Base-by-base conservation (phyloP, 2,329 filamentous ascomycete genomes). In the Sporothrix euskadiensis region DNA sequence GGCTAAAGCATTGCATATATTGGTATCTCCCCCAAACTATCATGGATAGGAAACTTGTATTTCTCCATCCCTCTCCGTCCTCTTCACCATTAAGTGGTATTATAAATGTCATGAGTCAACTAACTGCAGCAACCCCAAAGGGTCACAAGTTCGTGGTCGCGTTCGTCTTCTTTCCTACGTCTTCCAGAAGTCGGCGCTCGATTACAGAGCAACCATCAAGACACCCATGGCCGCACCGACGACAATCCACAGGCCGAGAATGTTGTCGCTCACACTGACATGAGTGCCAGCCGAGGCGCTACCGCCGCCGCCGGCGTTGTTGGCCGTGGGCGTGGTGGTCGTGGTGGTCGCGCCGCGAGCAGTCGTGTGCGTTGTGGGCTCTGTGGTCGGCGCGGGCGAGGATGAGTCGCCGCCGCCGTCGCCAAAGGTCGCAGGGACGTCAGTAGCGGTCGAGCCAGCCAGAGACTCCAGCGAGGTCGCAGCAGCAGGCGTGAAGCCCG, bases 391-490 rank as follows among this genome's bases (percentile, higher is more conserved):
- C 14, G 65, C 22, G 14, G 52, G 39, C 22, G 69, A 44, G 16
- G 30, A 35, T 32, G 65, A 32, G 14, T 30, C 44, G 54, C 47
- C 68, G 52, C 54, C 35, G 10, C 32, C 66, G 49, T 49, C 66
- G 35, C 69, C 69, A 49, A 61, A 71, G 12, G 54, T 57, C 8
- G 63, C 52, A 0, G 39, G 22, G 0, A 16, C 26, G 2, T 49
- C 73, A 1, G 68, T 71, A 4, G 74, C 75, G 4, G 78, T 78
- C 39, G 69, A 73, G 8, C 78, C 77, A 10, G 78, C 77, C 16
- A 78, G 56, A 2, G 75, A 71, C 61, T 73, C 71, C 4, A 78
- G 76, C 30, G 76, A 76, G 3, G 77, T 78, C 12, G 76, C 77
- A 3, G 76, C 74, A 3, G 76, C 76, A 12, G 77, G 76, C 52